Evolutionary conservation across 163 green algal species (phyloP), one percentile per base, ranked within the genome.

Genomic region (Trebouxia gelatinosa): DNA sequence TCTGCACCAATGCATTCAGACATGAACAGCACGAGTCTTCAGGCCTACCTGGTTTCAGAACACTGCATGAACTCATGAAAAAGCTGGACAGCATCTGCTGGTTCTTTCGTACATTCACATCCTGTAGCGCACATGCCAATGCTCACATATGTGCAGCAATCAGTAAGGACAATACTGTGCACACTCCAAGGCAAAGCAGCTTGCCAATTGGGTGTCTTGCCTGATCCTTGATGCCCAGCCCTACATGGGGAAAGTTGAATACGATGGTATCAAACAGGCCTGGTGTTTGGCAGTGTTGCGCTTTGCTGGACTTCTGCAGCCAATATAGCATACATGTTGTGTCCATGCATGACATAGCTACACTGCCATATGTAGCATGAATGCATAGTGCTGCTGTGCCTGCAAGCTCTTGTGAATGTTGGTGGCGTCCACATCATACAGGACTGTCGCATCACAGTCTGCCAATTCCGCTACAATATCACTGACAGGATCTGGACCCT

Each of bases 211-310:
- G n/a, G n/a, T n/a, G n/a, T n/a, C n/a, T n/a, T 21, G 68, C 71
- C 71, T 78, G 71, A 50, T 84, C 79, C 38, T 84, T 84, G 64
- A 84, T 84, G 35, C 79, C 79, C 21, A 77, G 50, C 3, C 79
- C 79, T 46, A 67, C 46, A 38, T 84, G 79, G 29, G 79, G 79
- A 29, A 84, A 84, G 43, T 84, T 81, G 72, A 84, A 84, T 21
- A 78, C 62, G 3, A 81, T 70, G 23, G 64, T 78, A 62, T 62
- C 38, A 72, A 81, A 81, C 2, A 19, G 28, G 21, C n/a, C n/a
- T n/a, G 23, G 35, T 6, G 6, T 34, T 0, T 51, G 64, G 64
- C 9, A 51, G 21, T 51, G 64, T 16, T 72, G 64, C 19, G 6
- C 50, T 34, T 72, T 72, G 32, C 37, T 51, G 5, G 64, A n/a